Evolutionary conservation across 352 stramenopile genomes (phyloP), one percentile per base, ranked within the genome.

Genomic region (Phytophthora aleatoria): DNA sequence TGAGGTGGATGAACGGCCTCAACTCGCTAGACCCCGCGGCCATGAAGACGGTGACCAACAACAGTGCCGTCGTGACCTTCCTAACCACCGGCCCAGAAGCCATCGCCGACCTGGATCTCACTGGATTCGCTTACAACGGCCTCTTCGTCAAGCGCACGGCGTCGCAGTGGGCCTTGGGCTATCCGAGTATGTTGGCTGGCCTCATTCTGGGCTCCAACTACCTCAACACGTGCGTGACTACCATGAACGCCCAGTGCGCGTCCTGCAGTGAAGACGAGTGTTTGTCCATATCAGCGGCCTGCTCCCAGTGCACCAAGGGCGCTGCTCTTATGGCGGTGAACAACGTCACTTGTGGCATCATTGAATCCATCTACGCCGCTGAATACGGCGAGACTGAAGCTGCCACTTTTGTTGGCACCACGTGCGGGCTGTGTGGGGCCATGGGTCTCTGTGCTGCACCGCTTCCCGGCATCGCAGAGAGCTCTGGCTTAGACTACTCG

Each of bases 71-170:
- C 31, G 16, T 88, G 1, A 57, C 20, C 12, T 79, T 92, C 56
- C 53, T 91, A 0, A 44, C 47, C 0, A 20, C 4, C 0, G 73
- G 77, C 0, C 68, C 69, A 3, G 47, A 48, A 7, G 63, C 61
- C 20, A 76, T 93, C 28, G 57, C 47, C 12, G 60, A 68, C 31
- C 48, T 93, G 35, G 68, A 81, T 15, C 65, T 90, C 49, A 64
- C 69, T n/a, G 79, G 79, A 24, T 93, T 93, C 51, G 82, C 71
- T 26, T 91, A 88, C 70, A 93, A 93, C 60, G 85, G 85, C 0
- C 39, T 93, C 3, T 91, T 93, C 58, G 83, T 65, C 27, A 74
- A 68, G 35, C 85, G 80, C 48, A 72, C 70, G 11, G 74, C 87
- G 24, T 69, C 66, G 20, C 69, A 93, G 47, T 93, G 81, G 80